phyloP scores from a whole-genome alignment of 495 filamentous ascomycete species.

The Penicillium macrosclerotiorum region DNA sequence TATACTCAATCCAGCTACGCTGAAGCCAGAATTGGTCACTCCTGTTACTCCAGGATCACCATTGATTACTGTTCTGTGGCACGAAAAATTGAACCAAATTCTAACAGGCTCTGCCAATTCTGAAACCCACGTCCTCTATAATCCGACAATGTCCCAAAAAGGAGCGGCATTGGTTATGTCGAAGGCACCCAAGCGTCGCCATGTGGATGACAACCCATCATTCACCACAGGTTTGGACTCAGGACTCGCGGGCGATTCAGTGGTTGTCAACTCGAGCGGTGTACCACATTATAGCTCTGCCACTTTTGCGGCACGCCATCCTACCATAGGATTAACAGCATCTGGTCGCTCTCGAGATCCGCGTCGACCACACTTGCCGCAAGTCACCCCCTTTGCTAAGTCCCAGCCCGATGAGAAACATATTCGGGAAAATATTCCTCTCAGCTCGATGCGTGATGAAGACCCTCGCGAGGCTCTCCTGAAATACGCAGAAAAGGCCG shows the following conservation, averaged over 20 bases:
- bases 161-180: constrained; percentile 90
- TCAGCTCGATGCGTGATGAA: constrained; percentile 95
- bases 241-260: constrained; percentile 78
- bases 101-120: constrained; percentile 88
- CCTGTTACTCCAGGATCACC: constrained; percentile 80
- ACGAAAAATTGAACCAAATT: constrained; percentile 93
- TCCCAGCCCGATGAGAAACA: constrained; percentile 87
- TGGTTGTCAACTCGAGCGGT: constrained; percentile 57
- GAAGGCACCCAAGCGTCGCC: constrained; percentile 87
- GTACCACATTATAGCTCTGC: constrained; percentile 46
- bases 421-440: constrained; percentile 80
- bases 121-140: constrained; percentile 87
- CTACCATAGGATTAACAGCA: constrained; percentile 69
- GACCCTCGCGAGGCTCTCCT: constrained; percentile 91
- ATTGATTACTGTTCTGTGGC: constrained; percentile 84
- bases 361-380: constrained; percentile 74
- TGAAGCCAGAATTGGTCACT: constrained; percentile 79
- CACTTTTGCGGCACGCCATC: constrained; percentile 63
- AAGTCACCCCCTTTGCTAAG: constrained; percentile 87
- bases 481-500: constrained; percentile 91
- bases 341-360: constrained; percentile 80
- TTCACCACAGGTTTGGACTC: constrained; percentile 77
- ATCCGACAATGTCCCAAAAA: constrained; percentile 71
- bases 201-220: constrained; percentile 87
- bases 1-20: constrained; percentile 87